Evolutionary conservation across 2,329 filamentous ascomycete species (phyloP).

Genomic region (Monosporascus ibericus): DNA sequence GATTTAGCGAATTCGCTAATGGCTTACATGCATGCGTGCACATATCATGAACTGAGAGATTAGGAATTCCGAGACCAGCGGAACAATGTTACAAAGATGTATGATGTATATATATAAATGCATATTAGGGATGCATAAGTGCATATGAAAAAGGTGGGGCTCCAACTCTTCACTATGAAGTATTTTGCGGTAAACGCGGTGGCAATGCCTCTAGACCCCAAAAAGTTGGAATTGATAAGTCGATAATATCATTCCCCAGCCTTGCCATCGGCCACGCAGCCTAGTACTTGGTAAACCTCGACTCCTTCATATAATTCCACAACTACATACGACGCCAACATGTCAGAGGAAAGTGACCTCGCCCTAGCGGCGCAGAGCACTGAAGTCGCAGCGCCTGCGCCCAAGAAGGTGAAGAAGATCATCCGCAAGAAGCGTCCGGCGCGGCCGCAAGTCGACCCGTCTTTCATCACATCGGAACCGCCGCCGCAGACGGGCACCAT

Average conservation of each 20-base stretch:
- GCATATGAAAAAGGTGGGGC: background rate
- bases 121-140: background rate
- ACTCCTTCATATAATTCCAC: slow-evolving; percentile 3
- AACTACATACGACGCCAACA: slow-evolving; percentile 7
- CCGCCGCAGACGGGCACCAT: slow-evolving; percentile 90
- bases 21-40: too few species aligned
- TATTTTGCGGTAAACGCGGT: background rate
- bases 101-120: background rate
- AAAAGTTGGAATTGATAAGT: background rate
- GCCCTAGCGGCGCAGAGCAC: slow-evolving; percentile 23
- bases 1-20: too few species aligned
- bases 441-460: slow-evolving; percentile 82
- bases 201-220: background rate
- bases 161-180: background rate
- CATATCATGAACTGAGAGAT: too few species aligned
- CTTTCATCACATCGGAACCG: slow-evolving; percentile 73
- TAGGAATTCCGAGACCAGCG: too few species aligned
- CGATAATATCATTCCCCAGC: too few species aligned
- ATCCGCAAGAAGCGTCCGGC: slow-evolving; percentile 83
- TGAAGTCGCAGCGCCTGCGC: slow-evolving; percentile 40
- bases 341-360: slow-evolving; percentile 26
- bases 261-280: background rate
- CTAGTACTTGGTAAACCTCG: slow-evolving; percentile 2
- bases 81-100: too few species aligned
- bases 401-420: slow-evolving; percentile 78